Evolutionary conservation across 1,139 yeast genomes (phyloP).

Genomic region (Taphrina communis): DNA sequence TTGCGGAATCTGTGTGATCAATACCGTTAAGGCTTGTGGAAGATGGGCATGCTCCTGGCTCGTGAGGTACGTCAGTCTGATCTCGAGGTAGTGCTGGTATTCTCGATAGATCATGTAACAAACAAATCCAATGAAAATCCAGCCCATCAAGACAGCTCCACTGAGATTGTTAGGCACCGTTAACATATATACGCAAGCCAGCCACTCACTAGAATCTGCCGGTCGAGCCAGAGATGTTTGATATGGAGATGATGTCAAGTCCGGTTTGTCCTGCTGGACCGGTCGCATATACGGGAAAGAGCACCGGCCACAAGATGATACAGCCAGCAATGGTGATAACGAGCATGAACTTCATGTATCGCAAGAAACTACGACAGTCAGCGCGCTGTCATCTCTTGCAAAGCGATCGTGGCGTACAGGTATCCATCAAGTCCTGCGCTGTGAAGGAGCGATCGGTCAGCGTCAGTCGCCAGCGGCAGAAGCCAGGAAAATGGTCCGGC

Average conservation of each 20-base stretch:
- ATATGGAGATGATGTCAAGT: slow-evolving; percentile 75
- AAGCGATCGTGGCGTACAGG: slow-evolving; percentile 35
- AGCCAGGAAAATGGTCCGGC: slow-evolving; percentile 52
- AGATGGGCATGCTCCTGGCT: slow-evolving; percentile 74
- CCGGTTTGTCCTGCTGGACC: slow-evolving; percentile 70
- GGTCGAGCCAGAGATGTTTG: slow-evolving; percentile 57
- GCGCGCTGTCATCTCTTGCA: not conserved
- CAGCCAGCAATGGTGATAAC: slow-evolving; percentile 68
- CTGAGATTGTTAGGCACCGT: slow-evolving; percentile 59
- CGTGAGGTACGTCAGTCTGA: slow-evolving; percentile 79
- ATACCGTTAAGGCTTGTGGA: slow-evolving; percentile 76
- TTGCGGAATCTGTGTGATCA: slow-evolving; percentile 81
- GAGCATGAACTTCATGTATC: slow-evolving; percentile 72
- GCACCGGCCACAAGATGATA: slow-evolving; percentile 71
- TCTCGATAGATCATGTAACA: slow-evolving; percentile 80
- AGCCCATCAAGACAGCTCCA: slow-evolving; percentile 66
- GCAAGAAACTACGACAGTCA: slow-evolving; percentile 56
- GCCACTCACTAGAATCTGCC: slow-evolving; percentile 51
- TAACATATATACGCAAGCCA: not conserved
- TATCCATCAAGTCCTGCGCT: slow-evolving; percentile 89
- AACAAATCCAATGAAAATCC: slow-evolving; percentile 75
- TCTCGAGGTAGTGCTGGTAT: slow-evolving; percentile 74
- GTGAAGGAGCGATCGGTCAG: slow-evolving; percentile 71
- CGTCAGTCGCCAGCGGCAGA: slow-evolving; percentile 49
- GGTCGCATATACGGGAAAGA: slow-evolving; percentile 86